Conservation (phyloP, 2,329 filamentous ascomycete genomes). For the Hypoxylon sp. region DNA sequence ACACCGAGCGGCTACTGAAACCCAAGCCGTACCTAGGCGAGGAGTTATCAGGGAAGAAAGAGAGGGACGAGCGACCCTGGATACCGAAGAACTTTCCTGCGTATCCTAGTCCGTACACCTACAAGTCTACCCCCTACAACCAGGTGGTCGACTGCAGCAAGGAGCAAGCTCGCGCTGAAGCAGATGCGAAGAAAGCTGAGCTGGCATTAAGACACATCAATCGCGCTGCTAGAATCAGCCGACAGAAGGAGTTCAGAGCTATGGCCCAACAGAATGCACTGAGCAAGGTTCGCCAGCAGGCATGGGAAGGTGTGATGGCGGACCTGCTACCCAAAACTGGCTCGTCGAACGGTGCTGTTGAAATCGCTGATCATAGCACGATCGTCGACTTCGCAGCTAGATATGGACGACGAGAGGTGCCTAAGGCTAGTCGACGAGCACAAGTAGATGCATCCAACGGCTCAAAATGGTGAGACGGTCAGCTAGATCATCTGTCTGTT, state of each 20-base stretch:
- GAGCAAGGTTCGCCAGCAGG: slow-evolving; percentile 67
- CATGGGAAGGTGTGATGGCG: slow-evolving; percentile 74
- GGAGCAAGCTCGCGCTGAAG: slow-evolving; percentile 70
- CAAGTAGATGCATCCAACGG: slow-evolving; percentile 27
- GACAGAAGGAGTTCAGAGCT: slow-evolving; percentile 73
- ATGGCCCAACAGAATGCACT: slow-evolving; percentile 66
- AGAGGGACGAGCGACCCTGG: slow-evolving; percentile 68
- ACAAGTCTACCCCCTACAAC: slow-evolving; percentile 67
- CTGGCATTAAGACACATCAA: slow-evolving; percentile 71
- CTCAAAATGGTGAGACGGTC: neutral
- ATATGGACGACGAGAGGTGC: slow-evolving; percentile 67
- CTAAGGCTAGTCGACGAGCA: slow-evolving; percentile 61
- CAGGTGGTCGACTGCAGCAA: slow-evolving; percentile 60
- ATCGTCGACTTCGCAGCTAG: slow-evolving; percentile 71
- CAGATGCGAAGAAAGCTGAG: slow-evolving; percentile 72
- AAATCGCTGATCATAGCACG: slow-evolving; percentile 74
- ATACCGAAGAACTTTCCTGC: slow-evolving; percentile 71
- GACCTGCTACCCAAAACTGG: slow-evolving; percentile 62
- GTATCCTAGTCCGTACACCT: slow-evolving; percentile 75
- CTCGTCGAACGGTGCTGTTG: slow-evolving; percentile 56
- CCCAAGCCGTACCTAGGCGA: slow-evolving; percentile 62
- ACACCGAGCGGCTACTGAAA: slow-evolving; percentile 57
- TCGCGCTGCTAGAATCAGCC: slow-evolving; percentile 72
- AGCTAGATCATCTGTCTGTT: neutral
- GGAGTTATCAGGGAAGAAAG: slow-evolving; percentile 69